Percentiles rank a stretch among this genome's conserved stretches.
Conservation (phyloP, 2,329 filamentous ascomycete genomes). For the Purpureocillium takamizusanense region DNA sequence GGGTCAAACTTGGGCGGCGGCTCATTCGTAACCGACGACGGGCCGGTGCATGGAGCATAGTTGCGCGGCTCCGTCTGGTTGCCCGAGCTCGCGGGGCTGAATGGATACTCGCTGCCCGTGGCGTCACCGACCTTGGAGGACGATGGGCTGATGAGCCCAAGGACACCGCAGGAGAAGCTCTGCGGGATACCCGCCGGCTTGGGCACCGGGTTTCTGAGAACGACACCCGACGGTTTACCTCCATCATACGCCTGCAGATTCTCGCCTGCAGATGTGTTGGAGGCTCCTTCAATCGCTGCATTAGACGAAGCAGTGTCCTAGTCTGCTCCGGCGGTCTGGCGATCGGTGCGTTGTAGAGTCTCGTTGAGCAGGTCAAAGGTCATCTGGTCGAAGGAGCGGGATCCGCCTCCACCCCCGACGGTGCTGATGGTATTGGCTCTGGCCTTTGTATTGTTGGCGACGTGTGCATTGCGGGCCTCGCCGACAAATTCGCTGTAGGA, state of each 20-base stretch:
- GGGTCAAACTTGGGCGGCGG: constrained; percentile 30
- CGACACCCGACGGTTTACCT: neutral
- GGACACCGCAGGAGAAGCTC: constrained; percentile 7
- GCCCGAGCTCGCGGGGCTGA: constrained; percentile 8
- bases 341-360: constrained; percentile 4
- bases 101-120: neutral
- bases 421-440: constrained; percentile 1
- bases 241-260: neutral
- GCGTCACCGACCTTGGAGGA: constrained; percentile 3
- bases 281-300: neutral
- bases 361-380: constrained; percentile 4
- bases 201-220: neutral
- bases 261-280: neutral
- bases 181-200: constrained; percentile 5
- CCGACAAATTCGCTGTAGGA: no score
- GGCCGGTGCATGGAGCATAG: constrained; percentile 26
- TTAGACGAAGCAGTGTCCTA: constrained; percentile 9
- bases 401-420: neutral
- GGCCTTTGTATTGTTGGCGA: neutral
- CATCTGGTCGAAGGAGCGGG: constrained; percentile 1
- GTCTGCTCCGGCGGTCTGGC: constrained; percentile 3
- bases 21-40: constrained; percentile 11
- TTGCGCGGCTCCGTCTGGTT: constrained; percentile 30
- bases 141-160: constrained; percentile 2
- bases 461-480: no score